These are phyloP conservation scores for Choanephora cucurbitarum DNA, from an alignment of 371 early-diverging fungal species.

Conservation along the genomic window DNA sequence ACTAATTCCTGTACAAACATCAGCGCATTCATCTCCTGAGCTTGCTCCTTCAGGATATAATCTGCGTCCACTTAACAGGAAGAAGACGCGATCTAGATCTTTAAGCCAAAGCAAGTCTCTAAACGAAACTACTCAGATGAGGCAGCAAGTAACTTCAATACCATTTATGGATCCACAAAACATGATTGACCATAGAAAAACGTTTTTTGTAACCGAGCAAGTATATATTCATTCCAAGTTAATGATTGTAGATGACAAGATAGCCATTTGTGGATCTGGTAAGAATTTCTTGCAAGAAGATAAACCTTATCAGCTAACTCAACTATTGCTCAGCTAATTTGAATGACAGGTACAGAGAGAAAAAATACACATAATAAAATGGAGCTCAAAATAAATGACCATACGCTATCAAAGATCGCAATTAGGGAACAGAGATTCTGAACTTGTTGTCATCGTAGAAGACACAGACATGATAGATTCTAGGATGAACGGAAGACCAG, in stretches of 20 bases:
- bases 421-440: slow-evolving; percentile 90
- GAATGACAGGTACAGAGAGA: slow-evolving; percentile 42
- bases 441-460: slow-evolving; percentile 82
- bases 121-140: background rate
- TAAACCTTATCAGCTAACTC: background rate
- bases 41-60: background rate
- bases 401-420: slow-evolving; percentile 61
- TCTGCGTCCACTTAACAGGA: background rate
- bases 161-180: slow-evolving; percentile 5
- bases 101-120: slow-evolving; percentile 11
- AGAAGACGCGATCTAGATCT: slow-evolving; percentile 5
- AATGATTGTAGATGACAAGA: slow-evolving; percentile 82
- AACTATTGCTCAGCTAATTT: slow-evolving; percentile 38
- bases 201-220: slow-evolving; percentile 69
- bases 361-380: background rate
- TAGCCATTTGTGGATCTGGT: slow-evolving; percentile 66
- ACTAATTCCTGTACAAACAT: too few relatives aligned
- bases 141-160: background rate
- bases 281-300: background rate
- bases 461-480: slow-evolving; percentile 71
- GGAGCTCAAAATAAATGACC: background rate
- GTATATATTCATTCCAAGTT: slow-evolving; percentile 88
- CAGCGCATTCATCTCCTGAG: too few relatives aligned
- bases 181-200: slow-evolving; percentile 10
- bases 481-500: slow-evolving; percentile 69